Percentiles rank a stretch among this genome's conserved stretches.
phyloP scores from a whole-genome alignment of 441 rosid species.

The Mallotus japonicus region DNA sequence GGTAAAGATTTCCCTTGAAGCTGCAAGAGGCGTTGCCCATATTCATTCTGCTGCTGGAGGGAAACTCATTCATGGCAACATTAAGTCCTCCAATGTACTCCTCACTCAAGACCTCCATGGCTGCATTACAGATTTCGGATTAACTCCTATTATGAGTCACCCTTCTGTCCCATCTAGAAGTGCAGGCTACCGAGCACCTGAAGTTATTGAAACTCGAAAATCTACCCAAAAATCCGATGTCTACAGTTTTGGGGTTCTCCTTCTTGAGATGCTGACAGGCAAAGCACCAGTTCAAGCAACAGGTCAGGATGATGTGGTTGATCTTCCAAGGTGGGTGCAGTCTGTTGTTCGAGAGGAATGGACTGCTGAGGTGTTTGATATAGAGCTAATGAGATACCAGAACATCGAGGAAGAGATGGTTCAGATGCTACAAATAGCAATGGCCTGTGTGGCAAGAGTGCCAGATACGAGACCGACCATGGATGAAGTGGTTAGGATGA shows the following conservation, averaged over 20 bases:
- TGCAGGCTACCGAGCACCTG: conserved; percentile 86
- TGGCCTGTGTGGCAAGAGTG: conserved; percentile 73
- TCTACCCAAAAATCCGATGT: conserved; percentile 73
- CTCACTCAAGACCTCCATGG: conserved; percentile 49
- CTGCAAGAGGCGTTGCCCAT: conserved; percentile 73
- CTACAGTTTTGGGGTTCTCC: conserved; percentile 87
- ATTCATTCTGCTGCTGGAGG: conserved; percentile 66
- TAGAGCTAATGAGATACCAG: conserved; percentile 62
- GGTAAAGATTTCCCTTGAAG: conserved; percentile 64
- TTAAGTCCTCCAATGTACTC: conserved; percentile 83
- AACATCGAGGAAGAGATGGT: conserved; percentile 96
- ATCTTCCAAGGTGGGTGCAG: conserved; percentile 91
- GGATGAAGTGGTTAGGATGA: conserved; percentile 59
- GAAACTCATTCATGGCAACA: conserved; percentile 77
- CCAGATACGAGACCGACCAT: conserved; percentile 79
- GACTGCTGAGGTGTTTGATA: conserved; percentile 93
- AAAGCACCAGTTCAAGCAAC: conserved; percentile 65
- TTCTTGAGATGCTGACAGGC: conserved; percentile 86
- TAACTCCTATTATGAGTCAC: conserved; percentile 58
- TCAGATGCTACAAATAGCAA: conserved; percentile 86
- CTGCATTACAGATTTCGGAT: conserved; percentile 68
- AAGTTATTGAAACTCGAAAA: conserved; percentile 78
- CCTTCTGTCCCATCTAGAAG: conserved; percentile 58
- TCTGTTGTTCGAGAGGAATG: conserved; percentile 93
- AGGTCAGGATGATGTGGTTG: conserved; percentile 65